Evolutionary conservation across 768 basidiomycete species (phyloP).

Genomic region (Rickenella mellea): DNA sequence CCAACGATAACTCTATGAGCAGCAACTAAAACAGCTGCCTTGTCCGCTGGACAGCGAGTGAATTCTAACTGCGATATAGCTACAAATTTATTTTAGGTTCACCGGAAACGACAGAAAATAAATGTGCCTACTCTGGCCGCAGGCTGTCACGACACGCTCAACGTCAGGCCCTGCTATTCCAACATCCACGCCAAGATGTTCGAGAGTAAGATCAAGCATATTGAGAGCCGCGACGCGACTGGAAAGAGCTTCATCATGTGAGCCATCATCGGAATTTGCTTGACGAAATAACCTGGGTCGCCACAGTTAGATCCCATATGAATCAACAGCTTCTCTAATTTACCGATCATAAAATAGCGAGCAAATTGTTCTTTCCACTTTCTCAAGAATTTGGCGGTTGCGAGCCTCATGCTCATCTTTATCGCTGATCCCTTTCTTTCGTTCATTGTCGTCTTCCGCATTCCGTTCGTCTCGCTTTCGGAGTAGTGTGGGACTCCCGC

Average conservation of each 20-base stretch:
- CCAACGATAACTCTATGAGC: slow-evolving; percentile 85
- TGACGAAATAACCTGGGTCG: slow-evolving; percentile 65
- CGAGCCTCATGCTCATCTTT: slow-evolving; percentile 27
- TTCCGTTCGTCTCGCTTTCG: slow-evolving; percentile 12
- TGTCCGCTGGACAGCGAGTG: slow-evolving; percentile 57
- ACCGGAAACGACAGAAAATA: background rate
- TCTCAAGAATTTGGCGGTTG: slow-evolving; percentile 56
- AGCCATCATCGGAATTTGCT: slow-evolving; percentile 62
- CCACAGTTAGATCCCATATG: background rate
- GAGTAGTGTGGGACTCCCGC: slow-evolving; percentile 21
- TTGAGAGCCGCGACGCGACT: slow-evolving; percentile 87
- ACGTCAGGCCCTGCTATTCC: slow-evolving; percentile 40
- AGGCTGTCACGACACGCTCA: slow-evolving; percentile 54
- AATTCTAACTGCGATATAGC: slow-evolving; percentile 45
- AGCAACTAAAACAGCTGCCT: slow-evolving; percentile 69
- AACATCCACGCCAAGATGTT: slow-evolving; percentile 83
- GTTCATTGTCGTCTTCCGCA: slow-evolving; percentile 18
- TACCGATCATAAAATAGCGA: slow-evolving; percentile 79
- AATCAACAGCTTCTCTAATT: slow-evolving; percentile 10
- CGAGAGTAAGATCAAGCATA: slow-evolving; percentile 78
- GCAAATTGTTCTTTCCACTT: slow-evolving; percentile 65
- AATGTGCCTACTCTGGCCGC: slow-evolving; percentile 64
- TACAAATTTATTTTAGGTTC: slow-evolving; percentile 19
- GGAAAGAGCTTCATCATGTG: slow-evolving; percentile 85
- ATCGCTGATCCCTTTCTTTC: slow-evolving; percentile 22